Conservation (phyloP, 2,329 filamentous ascomycete genomes). For the Coniochaeta pulveracea region DNA sequence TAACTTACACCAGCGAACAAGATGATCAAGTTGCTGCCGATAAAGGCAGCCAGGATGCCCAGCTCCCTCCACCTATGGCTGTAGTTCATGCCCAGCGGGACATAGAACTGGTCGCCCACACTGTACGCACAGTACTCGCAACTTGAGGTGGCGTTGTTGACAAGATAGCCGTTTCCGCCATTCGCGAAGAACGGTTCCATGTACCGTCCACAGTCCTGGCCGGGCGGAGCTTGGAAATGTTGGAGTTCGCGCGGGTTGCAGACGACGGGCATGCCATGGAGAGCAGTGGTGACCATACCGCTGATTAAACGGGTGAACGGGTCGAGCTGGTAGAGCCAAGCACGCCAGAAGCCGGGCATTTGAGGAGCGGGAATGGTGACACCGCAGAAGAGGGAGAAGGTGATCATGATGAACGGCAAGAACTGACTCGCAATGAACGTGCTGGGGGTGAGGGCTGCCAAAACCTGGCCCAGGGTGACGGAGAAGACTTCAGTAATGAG, state of each 20-base stretch:
- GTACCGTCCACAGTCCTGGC: slow-evolving; percentile 63
- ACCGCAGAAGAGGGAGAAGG: slow-evolving; percentile 78
- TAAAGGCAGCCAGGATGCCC: slow-evolving; percentile 66
- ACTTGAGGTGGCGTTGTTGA: slow-evolving; percentile 48
- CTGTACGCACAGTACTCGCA: slow-evolving; percentile 79
- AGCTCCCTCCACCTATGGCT: slow-evolving; percentile 68
- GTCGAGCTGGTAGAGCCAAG: slow-evolving; percentile 73
- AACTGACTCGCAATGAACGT: slow-evolving; percentile 70
- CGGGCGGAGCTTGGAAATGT: slow-evolving; percentile 52
- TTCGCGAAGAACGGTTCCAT: slow-evolving; percentile 58
- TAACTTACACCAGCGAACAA: slow-evolving; percentile 39
- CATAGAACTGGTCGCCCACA: slow-evolving; percentile 71
- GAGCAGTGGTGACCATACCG: slow-evolving; percentile 68
- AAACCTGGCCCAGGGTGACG: slow-evolving; percentile 65
- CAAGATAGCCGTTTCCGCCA: slow-evolving; percentile 63
- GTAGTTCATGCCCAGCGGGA: slow-evolving; percentile 54
- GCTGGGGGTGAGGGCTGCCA: slow-evolving; percentile 67
- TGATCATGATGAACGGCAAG: slow-evolving; percentile 74
- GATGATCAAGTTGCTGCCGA: slow-evolving; percentile 65
- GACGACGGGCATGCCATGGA: slow-evolving; percentile 52
- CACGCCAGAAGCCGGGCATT: slow-evolving; percentile 69
- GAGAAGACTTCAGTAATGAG: slow-evolving; percentile 77
- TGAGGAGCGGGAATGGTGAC: slow-evolving; percentile 70
- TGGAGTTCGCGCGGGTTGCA: slow-evolving; percentile 55
- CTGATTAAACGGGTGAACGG: slow-evolving; percentile 75